phyloP scores from a whole-genome alignment of 257 asterid species.

The Scutellaria minor region DNA sequence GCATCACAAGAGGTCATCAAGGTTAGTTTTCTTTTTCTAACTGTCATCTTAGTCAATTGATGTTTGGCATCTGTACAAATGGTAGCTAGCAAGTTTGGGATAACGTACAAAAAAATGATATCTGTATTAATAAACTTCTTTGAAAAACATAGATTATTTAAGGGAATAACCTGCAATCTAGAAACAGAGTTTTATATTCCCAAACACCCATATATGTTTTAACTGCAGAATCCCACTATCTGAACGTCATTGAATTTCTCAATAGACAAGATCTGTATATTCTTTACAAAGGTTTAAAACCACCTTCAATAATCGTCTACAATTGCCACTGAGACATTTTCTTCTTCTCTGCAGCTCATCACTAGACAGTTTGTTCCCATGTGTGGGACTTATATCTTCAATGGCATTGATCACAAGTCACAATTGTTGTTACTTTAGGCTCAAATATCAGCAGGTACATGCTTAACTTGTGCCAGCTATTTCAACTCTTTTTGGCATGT shows the following conservation, averaged over 20 bases:
- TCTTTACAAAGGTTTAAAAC: too few species aligned
- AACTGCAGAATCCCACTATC: not conserved
- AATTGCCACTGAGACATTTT: constrained; percentile 28
- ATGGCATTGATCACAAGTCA: constrained; percentile 91
- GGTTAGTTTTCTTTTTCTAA: constrained; percentile 44
- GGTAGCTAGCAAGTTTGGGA: not conserved
- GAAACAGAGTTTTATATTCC: not conserved
- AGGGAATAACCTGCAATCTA: not conserved
- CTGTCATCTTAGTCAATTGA: not conserved
- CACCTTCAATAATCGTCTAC: not conserved
- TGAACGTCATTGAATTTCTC: not conserved
- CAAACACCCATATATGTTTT: not conserved
- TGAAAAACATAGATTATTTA: not conserved
- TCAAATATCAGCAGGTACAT: constrained; percentile 29
- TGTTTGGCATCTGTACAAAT: not conserved
- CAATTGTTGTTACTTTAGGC: constrained; percentile 65
- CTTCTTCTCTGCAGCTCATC: constrained; percentile 65
- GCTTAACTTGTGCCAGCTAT: not conserved
- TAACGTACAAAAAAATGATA: too few species aligned
- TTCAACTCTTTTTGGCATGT: not conserved
- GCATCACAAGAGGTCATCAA: constrained; percentile 98
- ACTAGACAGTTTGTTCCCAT: constrained; percentile 91
- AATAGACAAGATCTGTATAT: too few species aligned
- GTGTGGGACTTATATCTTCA: constrained; percentile 92
- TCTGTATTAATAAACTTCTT: not conserved